Evolutionary conservation across 768 basidiomycete genomes (phyloP).

Genomic region (Punctularia strigosozonata): DNA sequence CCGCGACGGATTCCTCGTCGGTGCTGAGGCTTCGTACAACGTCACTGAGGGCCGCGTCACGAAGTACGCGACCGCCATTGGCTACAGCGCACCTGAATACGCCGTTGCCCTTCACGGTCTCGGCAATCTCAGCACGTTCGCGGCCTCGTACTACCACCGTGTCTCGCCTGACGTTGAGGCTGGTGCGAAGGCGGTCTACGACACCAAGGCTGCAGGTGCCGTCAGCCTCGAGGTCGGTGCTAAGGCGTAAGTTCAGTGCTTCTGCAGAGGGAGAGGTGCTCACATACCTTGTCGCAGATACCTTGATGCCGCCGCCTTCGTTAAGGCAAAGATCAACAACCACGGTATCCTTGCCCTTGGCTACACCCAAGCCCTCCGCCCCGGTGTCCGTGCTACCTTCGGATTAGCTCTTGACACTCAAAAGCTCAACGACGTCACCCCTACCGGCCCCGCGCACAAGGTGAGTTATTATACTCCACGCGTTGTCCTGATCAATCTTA

Average conservation of each 20-base stretch:
- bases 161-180: slow-evolving; percentile 87
- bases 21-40: slow-evolving; percentile 94
- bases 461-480: slow-evolving; percentile 17
- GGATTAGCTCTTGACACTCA: slow-evolving; percentile 94
- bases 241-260: slow-evolving; percentile 59
- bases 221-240: slow-evolving; percentile 91
- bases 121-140: slow-evolving; percentile 88
- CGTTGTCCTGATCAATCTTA: not conserved
- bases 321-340: slow-evolving; percentile 99
- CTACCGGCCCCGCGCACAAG: slow-evolving; percentile 66
- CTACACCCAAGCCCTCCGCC: slow-evolving; percentile 89
- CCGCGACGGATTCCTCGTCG: slow-evolving; percentile 94
- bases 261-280: not conserved
- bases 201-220: slow-evolving; percentile 80
- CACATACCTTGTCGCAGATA: slow-evolving; percentile 29
- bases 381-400: slow-evolving; percentile 86
- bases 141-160: slow-evolving; percentile 97
- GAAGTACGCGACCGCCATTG: slow-evolving; percentile 84
- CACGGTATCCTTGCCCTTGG: slow-evolving; percentile 80
- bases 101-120: slow-evolving; percentile 90
- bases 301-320: slow-evolving; percentile 80
- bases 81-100: slow-evolving; percentile 95
- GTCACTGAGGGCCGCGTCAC: slow-evolving; percentile 88
- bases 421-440: slow-evolving; percentile 64
- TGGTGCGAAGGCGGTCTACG: slow-evolving; percentile 93